These are phyloP conservation scores for Volvox africanus DNA, from an alignment of 139 green algal genomes.

Conservation along the genomic window DNA sequence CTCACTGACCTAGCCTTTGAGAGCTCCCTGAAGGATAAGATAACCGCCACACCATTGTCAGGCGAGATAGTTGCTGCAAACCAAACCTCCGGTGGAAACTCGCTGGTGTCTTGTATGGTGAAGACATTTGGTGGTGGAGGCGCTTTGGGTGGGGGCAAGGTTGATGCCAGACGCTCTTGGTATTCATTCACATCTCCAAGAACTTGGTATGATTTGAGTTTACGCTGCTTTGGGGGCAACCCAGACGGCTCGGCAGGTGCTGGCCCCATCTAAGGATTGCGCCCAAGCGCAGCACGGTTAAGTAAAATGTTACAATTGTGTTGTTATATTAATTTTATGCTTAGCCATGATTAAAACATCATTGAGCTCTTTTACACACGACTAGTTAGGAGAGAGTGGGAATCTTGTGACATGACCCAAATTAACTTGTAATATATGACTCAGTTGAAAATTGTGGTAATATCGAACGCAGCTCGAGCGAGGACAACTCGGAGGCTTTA, in stretches of 20 bases:
- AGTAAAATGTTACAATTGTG: not conserved
- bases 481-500: constrained; percentile 1
- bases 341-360: not conserved
- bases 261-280: constrained; percentile 24
- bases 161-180: constrained; percentile 11
- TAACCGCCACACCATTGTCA: constrained; percentile 48
- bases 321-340: not conserved
- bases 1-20: constrained; percentile 48
- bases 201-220: constrained; percentile 47
- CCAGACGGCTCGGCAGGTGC: not conserved
- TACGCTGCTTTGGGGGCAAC: constrained; percentile 37
- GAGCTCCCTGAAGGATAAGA: constrained; percentile 44
- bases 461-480: no score
- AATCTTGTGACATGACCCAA: not conserved
- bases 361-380: not conserved
- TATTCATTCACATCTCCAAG: constrained; percentile 52
- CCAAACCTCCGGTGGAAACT: constrained; percentile 52
- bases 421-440: no score
- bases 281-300: not conserved
- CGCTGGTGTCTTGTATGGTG: constrained; percentile 16
- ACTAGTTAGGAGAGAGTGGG: not conserved
- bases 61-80: constrained; percentile 53
- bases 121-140: constrained; percentile 35
- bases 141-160: constrained; percentile 17
- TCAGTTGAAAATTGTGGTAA: no score